Conservation (phyloP, 192 early-diverging fungal genomes). For the Piromyces finnis region DNA sequence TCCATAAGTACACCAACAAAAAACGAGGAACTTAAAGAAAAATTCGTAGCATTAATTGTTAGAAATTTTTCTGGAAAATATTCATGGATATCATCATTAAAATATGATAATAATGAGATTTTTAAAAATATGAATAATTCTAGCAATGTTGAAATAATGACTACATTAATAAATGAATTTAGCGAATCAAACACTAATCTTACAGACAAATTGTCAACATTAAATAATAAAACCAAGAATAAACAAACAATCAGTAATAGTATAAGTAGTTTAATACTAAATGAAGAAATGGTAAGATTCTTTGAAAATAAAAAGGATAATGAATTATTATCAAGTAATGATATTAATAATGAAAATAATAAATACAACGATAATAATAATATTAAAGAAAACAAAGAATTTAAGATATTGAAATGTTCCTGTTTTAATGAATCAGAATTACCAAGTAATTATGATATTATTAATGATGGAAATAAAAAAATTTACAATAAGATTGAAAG, state of each 20-base stretch:
- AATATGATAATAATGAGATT: not conserved
- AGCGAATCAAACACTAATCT: too few relatives aligned
- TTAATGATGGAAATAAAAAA: not conserved
- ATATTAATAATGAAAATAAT: not conserved
- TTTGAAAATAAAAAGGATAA: too few relatives aligned
- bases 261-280: too few relatives aligned
- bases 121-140: too few relatives aligned
- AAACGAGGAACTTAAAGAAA: not conserved
- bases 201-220: too few relatives aligned
- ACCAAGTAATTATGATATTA: not conserved
- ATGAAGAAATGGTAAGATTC: too few relatives aligned
- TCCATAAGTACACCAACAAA: too few relatives aligned
- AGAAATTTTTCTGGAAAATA: not conserved
- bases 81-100: not conserved
- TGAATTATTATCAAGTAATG: too few relatives aligned
- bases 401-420: not conserved
- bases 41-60: not conserved
- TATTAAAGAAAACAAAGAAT: not conserved
- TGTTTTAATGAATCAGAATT: not conserved
- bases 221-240: too few relatives aligned
- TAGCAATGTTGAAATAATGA: too few relatives aligned
- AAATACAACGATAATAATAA: not conserved
- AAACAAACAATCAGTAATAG: too few relatives aligned
- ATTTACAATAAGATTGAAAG: not conserved
- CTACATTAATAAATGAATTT: too few relatives aligned